Conservation (phyloP, 2,329 filamentous ascomycete genomes). For the Helotiales sp. region DNA sequence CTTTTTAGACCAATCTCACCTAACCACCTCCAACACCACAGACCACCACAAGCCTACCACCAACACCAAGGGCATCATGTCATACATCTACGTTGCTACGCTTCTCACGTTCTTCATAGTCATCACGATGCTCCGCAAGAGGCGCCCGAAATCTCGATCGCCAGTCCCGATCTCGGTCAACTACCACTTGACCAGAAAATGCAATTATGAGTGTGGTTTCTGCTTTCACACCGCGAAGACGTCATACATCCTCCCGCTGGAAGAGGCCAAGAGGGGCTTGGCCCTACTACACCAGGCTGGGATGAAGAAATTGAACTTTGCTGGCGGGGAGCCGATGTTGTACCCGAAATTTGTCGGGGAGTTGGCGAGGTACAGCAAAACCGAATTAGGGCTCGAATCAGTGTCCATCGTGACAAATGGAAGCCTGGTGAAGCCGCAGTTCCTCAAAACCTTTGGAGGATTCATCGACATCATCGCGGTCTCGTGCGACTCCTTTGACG, state of each 20-base stretch:
- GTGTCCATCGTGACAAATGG: conserved; percentile 61
- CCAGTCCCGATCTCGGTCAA: not conserved
- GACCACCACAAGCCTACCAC: not conserved
- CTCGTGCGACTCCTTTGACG: conserved; percentile 59
- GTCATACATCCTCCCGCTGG: too few species aligned
- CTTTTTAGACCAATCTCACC: too few species aligned
- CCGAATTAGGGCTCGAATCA: conserved; percentile 53
- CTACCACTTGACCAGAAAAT: not conserved
- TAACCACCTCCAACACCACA: too few species aligned
- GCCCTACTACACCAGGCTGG: conserved; percentile 53
- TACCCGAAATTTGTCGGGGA: conserved; percentile 51
- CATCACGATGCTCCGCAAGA: not conserved
- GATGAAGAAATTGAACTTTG: conserved; percentile 61
- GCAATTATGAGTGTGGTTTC: too few species aligned
- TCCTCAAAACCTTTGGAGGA: conserved; percentile 48
- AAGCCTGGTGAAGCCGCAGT: conserved; percentile 51
- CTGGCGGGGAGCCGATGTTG: conserved; percentile 60
- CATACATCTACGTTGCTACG: not conserved
- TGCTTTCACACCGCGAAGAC: too few species aligned
- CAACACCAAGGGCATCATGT: not conserved
- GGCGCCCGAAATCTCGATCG: not conserved
- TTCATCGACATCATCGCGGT: conserved; percentile 60
- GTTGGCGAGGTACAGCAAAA: conserved; percentile 54
- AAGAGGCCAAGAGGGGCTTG: too few species aligned
- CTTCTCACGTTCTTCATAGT: not conserved